A percentile compares a stretch with the other conserved stretches of the same genome.
phyloP scores from a whole-genome alignment of 768 basidiomycete species.

The Nevesoporus exiguus region DNA sequence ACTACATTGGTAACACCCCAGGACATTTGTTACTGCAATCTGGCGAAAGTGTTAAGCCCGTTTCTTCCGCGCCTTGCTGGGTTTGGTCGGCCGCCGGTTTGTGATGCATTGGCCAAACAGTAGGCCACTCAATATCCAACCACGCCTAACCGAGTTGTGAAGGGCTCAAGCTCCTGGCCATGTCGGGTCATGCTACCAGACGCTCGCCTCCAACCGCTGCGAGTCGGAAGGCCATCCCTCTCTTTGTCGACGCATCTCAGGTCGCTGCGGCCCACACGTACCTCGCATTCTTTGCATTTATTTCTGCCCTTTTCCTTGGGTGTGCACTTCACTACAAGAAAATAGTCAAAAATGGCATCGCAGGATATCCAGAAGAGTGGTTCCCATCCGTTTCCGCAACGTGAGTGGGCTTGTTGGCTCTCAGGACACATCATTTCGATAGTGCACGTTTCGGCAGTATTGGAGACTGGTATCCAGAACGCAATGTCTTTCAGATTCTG shows the following conservation, averaged over 20 bases:
- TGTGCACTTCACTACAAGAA: constrained; percentile 73
- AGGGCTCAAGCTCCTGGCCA: background rate
- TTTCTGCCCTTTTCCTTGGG: constrained; percentile 58
- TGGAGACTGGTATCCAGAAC: constrained; percentile 88
- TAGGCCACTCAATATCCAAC: too few species aligned
- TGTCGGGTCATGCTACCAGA: constrained; percentile 13
- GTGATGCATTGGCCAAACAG: too few species aligned
- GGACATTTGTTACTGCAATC: too few species aligned
- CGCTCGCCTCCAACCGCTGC: background rate
- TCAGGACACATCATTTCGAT: background rate
- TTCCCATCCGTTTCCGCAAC: constrained; percentile 88
- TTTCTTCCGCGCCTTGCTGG: too few species aligned
- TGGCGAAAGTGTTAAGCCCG: too few species aligned
- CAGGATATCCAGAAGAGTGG: constrained; percentile 84
- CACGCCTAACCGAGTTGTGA: too few species aligned
- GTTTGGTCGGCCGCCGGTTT: too few species aligned
- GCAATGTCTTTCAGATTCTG: constrained; percentile 80
- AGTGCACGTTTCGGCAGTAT: constrained; percentile 47
- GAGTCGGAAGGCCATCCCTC: constrained; percentile 8
- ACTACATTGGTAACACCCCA: constrained; percentile 18
- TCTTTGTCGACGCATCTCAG: constrained; percentile 44
- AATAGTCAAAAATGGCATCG: constrained; percentile 82
- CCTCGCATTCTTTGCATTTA: constrained; percentile 64
- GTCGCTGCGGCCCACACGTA: constrained; percentile 64
- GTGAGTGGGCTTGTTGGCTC: constrained; percentile 38